Conservation (phyloP, 495 filamentous ascomycete genomes). For the Parachaetomium inaequale region DNA sequence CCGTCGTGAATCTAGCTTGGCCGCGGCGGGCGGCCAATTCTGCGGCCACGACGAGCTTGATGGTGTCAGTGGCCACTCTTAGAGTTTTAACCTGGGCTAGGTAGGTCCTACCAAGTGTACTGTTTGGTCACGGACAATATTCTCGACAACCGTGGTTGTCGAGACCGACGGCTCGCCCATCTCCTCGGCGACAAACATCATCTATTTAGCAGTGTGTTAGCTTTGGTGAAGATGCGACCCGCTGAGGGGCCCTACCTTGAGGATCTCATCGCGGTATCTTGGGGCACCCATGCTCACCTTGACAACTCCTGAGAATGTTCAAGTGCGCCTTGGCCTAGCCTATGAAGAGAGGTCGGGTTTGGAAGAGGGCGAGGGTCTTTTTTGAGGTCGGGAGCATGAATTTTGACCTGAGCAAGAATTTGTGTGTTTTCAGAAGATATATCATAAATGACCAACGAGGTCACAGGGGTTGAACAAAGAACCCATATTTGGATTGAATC, state of each 20-base stretch:
- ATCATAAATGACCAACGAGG: too few relatives aligned
- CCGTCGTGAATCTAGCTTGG: not conserved
- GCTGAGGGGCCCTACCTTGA: not conserved
- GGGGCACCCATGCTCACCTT: not conserved
- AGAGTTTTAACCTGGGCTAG: too few relatives aligned
- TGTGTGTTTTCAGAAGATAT: too few relatives aligned
- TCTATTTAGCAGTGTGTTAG: not conserved
- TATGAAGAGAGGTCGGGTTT: too few relatives aligned
- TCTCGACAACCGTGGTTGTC: not conserved
- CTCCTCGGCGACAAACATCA: slow-evolving; percentile 1
- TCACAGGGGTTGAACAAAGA: not conserved
- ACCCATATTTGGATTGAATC: not conserved
- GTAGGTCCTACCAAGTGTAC: not conserved
- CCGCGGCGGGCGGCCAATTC: not conserved
- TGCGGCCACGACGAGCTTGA: not conserved
- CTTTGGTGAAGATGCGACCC: not conserved
- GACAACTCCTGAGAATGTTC: not conserved
- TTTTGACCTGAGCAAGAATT: too few relatives aligned
- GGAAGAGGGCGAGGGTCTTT: too few relatives aligned
- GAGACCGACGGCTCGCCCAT: not conserved
- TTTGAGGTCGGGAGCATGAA: too few relatives aligned
- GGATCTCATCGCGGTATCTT: not conserved
- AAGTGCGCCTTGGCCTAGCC: too few relatives aligned
- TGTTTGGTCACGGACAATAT: slow-evolving; percentile 2
- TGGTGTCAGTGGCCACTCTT: not conserved